phyloP scores from a whole-genome alignment of 345 rosid genomes.

The Hevea brasiliensis region DNA sequence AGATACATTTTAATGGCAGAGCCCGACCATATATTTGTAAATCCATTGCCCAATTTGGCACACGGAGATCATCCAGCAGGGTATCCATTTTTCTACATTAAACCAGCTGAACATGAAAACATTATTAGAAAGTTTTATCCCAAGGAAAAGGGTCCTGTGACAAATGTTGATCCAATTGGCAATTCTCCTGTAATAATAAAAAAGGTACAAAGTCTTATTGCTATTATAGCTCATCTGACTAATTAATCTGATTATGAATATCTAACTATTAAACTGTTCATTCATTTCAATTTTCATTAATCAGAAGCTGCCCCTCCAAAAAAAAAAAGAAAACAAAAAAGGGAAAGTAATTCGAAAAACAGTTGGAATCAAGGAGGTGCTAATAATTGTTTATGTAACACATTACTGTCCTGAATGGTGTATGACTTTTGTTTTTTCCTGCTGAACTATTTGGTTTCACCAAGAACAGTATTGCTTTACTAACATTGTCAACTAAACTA shows the following conservation, averaged over 20 bases:
- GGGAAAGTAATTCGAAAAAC: background rate
- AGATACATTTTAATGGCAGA: constrained; percentile 93
- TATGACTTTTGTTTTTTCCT: background rate
- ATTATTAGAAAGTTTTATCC: constrained; percentile 70
- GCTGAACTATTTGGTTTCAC: background rate
- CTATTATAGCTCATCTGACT: background rate
- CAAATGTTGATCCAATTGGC: constrained; percentile 67
- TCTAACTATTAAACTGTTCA: background rate
- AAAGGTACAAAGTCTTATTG: constrained; percentile 43
- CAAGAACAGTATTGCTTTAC: background rate
- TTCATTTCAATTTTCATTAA: background rate
- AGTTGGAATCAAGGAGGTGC: background rate
- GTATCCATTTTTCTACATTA: constrained; percentile 88
- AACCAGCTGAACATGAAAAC: constrained; percentile 51
- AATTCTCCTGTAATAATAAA: constrained; percentile 76
- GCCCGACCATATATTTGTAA: constrained; percentile 85
- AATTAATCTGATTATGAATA: constrained; percentile 4
- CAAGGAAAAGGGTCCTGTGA: constrained; percentile 62
- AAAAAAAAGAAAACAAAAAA: background rate
- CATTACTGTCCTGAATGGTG: background rate
- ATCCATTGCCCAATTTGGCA: constrained; percentile 82
- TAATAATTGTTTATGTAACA: background rate
- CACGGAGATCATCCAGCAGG: constrained; percentile 70
- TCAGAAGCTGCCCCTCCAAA: background rate
- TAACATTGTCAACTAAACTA: constrained; percentile 1